Percentiles rank a stretch among this genome's conserved stretches.
phyloP scores from a whole-genome alignment of 169 alveolate genomes.

The Plasmodium fragile region DNA sequence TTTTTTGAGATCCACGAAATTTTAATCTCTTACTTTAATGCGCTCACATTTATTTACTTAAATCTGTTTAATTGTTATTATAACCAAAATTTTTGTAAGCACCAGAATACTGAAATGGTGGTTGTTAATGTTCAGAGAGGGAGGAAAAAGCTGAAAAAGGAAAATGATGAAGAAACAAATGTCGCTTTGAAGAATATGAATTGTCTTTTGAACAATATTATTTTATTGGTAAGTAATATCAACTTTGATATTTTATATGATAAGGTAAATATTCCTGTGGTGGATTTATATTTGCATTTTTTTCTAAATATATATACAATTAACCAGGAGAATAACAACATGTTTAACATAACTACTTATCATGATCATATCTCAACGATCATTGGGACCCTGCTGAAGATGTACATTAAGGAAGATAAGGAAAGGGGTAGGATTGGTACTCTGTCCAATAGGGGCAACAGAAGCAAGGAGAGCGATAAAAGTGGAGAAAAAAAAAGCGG shows the following conservation, averaged over 20 bases:
- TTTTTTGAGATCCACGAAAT: constrained; percentile 62
- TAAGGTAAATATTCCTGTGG: constrained; percentile 11
- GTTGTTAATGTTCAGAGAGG: constrained; percentile 61
- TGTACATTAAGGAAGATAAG: constrained; percentile 36
- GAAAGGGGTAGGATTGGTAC: not conserved
- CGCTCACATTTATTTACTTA: constrained; percentile 56
- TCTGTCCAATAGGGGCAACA: not conserved
- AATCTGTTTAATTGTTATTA: constrained; percentile 61
- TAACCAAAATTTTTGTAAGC: constrained; percentile 40
- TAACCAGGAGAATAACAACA: constrained; percentile 54
- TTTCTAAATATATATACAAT: constrained; percentile 48
- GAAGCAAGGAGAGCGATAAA: not conserved
- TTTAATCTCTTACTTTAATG: constrained; percentile 57
- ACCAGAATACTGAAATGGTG: constrained; percentile 27
- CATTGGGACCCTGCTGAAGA: constrained; percentile 15
- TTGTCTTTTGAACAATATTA: constrained; percentile 54
- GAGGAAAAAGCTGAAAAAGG: constrained; percentile 66
- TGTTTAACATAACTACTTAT: constrained; percentile 28
- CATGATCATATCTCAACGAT: constrained; percentile 45
- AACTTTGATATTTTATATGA: constrained; percentile 46
- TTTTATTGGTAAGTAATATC: constrained; percentile 48
- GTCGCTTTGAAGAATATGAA: constrained; percentile 47
- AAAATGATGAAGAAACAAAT: constrained; percentile 52
- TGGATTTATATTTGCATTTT: constrained; percentile 59
- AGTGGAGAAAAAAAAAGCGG: not conserved